Evolutionary conservation across 139 green algal genomes (phyloP).

Genomic region (Zygnema cylindricum): DNA sequence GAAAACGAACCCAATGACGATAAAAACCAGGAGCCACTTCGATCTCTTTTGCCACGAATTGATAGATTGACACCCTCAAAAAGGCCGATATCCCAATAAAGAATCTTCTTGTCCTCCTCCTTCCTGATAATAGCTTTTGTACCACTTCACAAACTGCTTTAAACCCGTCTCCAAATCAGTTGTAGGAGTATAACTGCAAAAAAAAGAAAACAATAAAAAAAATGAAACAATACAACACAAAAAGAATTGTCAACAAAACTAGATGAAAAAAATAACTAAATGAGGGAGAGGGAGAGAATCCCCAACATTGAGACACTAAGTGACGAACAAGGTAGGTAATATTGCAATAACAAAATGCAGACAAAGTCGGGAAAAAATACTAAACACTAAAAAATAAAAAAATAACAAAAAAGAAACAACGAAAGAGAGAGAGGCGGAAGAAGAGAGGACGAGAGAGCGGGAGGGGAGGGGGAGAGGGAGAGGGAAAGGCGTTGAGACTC

Average conservation of each 20-base stretch:
- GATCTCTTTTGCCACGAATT: too few relatives aligned
- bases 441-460: constrained; percentile 39
- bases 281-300: too few relatives aligned
- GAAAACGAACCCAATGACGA: too few relatives aligned
- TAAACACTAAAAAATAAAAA: constrained; percentile 9
- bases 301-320: too few relatives aligned
- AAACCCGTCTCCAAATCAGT: constrained; percentile 69
- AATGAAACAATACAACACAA: too few relatives aligned
- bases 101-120: constrained; percentile 34
- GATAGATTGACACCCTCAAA: too few relatives aligned
- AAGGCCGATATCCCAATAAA: constrained; percentile 30
- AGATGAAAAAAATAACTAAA: too few relatives aligned
- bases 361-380: too few relatives aligned
- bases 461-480: constrained; percentile 30
- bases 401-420: neutral
- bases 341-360: too few relatives aligned
- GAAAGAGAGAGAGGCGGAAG: constrained; percentile 40
- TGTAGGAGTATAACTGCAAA: constrained; percentile 55
- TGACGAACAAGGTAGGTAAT: too few relatives aligned
- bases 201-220: constrained; percentile 12
- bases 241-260: too few relatives aligned
- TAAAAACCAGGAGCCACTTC: too few relatives aligned
- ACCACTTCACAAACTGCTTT: constrained; percentile 76
- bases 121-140: constrained; percentile 54
- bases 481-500: constrained; percentile 29